Conservation (phyloP, 306 rosid species). For the Rubus parviflorus region DNA sequence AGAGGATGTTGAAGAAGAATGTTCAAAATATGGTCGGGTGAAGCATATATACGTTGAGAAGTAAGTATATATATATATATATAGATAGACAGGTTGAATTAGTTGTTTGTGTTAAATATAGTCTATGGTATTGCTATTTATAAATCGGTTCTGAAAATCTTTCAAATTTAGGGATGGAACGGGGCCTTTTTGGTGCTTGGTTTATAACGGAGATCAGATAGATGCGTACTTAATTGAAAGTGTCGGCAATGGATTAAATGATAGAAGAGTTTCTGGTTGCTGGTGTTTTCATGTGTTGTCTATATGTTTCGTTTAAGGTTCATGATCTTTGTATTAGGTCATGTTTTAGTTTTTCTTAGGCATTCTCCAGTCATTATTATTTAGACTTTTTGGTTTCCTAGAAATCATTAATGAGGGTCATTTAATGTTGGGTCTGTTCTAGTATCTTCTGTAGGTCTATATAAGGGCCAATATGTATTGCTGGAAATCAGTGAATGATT, state of each 20-base stretch:
- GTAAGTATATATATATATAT: slow-evolving; percentile 51
- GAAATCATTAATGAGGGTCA: not conserved
- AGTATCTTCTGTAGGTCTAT: too few relatives aligned
- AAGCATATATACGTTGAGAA: slow-evolving; percentile 92
- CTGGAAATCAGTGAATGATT: not conserved
- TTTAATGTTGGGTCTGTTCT: not conserved
- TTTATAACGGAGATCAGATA: too few relatives aligned
- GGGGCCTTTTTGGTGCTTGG: not conserved
- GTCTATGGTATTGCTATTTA: not conserved
- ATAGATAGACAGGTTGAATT: not conserved
- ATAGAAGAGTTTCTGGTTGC: too few relatives aligned
- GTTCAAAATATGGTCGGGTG: slow-evolving; percentile 89
- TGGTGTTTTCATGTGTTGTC: too few relatives aligned
- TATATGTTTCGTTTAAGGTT: too few relatives aligned
- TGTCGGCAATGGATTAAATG: too few relatives aligned
- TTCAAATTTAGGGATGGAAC: not conserved
- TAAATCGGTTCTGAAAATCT: not conserved
- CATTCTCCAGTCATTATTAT: not conserved
- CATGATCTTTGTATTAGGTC: too few relatives aligned
- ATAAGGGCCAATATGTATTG: not conserved
- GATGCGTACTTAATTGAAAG: too few relatives aligned
- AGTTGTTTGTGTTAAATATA: not conserved
- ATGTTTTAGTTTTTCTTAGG: not conserved
- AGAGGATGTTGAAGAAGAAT: slow-evolving; percentile 97
- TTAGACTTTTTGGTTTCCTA: not conserved